phyloP scores from a whole-genome alignment of 1,284 basidiomycete species.

The Ceratobasidium sp. region DNA sequence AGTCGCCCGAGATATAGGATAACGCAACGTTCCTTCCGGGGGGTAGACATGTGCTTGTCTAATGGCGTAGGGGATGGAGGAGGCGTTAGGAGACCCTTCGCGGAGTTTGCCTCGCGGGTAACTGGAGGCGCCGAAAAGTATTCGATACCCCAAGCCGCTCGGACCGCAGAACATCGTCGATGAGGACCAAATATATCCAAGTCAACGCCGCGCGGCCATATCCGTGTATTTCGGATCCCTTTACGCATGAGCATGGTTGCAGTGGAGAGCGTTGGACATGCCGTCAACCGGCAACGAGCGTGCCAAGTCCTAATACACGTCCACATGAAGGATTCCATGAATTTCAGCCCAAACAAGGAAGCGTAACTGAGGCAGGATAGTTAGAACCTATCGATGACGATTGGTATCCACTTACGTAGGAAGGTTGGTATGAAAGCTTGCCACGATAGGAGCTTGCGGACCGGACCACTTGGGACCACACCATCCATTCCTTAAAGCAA shows the following conservation, averaged over 20 bases:
- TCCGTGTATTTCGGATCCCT: slow-evolving; percentile 62
- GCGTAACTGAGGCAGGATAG: neutral
- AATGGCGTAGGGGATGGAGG: slow-evolving; percentile 58
- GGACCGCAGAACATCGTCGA: slow-evolving; percentile 59
- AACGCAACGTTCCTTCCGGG: slow-evolving; percentile 54
- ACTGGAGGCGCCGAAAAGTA: slow-evolving; percentile 47
- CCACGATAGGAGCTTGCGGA: slow-evolving; percentile 61
- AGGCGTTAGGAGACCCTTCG: slow-evolving; percentile 56
- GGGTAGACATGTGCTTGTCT: slow-evolving; percentile 30
- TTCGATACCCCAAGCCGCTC: slow-evolving; percentile 62
- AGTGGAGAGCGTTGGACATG: slow-evolving; percentile 67
- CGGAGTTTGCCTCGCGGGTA: slow-evolving; percentile 8
- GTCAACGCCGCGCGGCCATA: slow-evolving; percentile 67
- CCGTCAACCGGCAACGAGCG: slow-evolving; percentile 57
- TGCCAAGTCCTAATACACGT: slow-evolving; percentile 33
- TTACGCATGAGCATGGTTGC: slow-evolving; percentile 62
- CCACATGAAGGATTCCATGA: slow-evolving; percentile 48
- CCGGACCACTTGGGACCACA: slow-evolving; percentile 57
- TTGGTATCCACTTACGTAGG: slow-evolving; percentile 55
- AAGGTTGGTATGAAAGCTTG: slow-evolving; percentile 68
- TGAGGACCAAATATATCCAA: slow-evolving; percentile 60
- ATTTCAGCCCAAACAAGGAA: slow-evolving; percentile 26
- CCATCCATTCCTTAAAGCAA: slow-evolving; percentile 61
- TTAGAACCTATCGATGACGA: too few species aligned
- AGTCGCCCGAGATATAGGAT: slow-evolving; percentile 59